Percentiles rank a stretch among this genome's conserved stretches.
Evolutionary conservation across 345 rosid species (phyloP).

Genomic region (Pelargonium nanum): DNA sequence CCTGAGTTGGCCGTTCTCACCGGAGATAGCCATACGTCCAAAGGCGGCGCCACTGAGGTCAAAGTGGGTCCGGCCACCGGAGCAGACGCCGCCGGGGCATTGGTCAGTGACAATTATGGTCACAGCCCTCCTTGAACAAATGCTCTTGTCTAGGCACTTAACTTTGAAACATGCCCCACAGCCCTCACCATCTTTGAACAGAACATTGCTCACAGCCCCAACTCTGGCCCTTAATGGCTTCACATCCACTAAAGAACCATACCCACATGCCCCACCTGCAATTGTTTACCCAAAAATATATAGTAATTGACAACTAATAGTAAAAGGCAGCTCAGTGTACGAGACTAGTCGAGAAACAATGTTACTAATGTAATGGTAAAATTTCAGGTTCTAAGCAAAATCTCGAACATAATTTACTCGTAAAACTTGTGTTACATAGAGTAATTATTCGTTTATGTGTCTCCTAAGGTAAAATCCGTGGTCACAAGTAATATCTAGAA

Average conservation of each 20-base stretch:
- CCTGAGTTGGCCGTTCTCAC: slow-evolving; percentile 48
- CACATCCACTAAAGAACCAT: slow-evolving; percentile 79
- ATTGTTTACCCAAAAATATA: background rate
- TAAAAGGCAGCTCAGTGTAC: background rate
- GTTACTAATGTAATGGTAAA: too few species aligned
- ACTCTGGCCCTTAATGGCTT: slow-evolving; percentile 77
- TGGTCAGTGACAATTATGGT: slow-evolving; percentile 89
- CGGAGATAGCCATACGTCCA: slow-evolving; percentile 75
- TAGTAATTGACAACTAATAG: background rate
- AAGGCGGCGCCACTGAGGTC: slow-evolving; percentile 97
- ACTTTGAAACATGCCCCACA: slow-evolving; percentile 94
- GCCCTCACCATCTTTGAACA: slow-evolving; percentile 81
- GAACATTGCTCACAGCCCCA: slow-evolving; percentile 78
- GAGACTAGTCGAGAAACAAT: too few species aligned
- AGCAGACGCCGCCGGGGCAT: slow-evolving; percentile 67
- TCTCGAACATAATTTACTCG: too few species aligned
- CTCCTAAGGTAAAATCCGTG: too few species aligned
- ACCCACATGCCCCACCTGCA: slow-evolving; percentile 96
- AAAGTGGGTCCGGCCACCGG: slow-evolving; percentile 58
- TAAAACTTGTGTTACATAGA: too few species aligned
- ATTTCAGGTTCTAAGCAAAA: too few species aligned
- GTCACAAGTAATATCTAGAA: too few species aligned
- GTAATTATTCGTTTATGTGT: too few species aligned
- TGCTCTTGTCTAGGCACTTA: slow-evolving; percentile 54
- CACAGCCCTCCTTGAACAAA: slow-evolving; percentile 74